Base-by-base conservation (phyloP, 2,329 filamentous ascomycete species). In the Hawksworthiomyces lignivorus region DNA sequence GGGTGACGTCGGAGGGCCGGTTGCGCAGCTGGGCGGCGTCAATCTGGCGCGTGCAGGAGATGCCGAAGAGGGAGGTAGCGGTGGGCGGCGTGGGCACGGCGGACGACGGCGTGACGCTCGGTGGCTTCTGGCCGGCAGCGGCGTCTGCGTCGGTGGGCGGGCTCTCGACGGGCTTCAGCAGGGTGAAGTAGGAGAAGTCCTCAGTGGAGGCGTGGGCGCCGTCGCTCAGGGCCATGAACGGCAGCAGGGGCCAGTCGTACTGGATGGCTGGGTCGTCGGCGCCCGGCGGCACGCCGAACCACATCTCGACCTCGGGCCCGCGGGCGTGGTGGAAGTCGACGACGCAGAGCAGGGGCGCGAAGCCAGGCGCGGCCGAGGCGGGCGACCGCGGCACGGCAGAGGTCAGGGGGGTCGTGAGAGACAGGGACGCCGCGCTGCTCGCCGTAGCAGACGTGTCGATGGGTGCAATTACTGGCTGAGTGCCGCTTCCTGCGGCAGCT, bases 151-250 rank as follows among this genome's bases (percentile, higher is more conserved):
- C n/a, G n/a, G n/a, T n/a, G n/a, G n/a, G n/a, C n/a, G n/a, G n/a
- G n/a, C n/a, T n/a, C n/a, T n/a, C n/a, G n/a, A n/a, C n/a, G 35
- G 81, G 78, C 22, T 79, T 77, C 45, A 87, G 73, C 39, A 98
- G 79, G 8, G 90, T 97, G 62, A 98, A 98, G 68, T 98, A 98
- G 39, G 89, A 96, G 69, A 97, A 98, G 65, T 97, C 92, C 65
- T 98, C 92, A 44, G 83, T 84, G 18, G 86, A 92, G 81, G 88
- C 81, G 70, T 98, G 92, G 41, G 92, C 92, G 40, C 92, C 92
- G 60, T 98, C 92, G 44, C 87, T 92, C 56, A 98, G 67, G 20
- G 92, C 92, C 87, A 97, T 96, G 62, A 98, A 98, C 0, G 92
- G 89, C 48, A 98, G 71, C 52, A 96, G 64, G 21, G 81, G 75